These are phyloP conservation scores for Lotmaria passim DNA, from an alignment of 208 protist species.

Conservation along the genomic window DNA sequence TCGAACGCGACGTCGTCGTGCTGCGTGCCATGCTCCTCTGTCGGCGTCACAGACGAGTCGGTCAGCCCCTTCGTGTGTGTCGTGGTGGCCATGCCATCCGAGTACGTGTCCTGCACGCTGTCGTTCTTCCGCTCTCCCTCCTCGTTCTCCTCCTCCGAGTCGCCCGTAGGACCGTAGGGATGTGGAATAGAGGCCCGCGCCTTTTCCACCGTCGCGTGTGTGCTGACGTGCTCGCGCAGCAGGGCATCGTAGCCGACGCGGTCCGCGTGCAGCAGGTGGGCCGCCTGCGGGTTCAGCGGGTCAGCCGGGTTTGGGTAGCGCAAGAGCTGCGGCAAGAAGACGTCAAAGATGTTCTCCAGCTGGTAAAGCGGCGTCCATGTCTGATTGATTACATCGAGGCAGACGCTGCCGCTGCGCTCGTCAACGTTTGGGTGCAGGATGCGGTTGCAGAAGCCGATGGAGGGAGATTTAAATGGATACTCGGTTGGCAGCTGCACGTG, in stretches of 20 bases:
- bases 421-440: constrained; percentile 99
- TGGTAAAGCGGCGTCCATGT: constrained; percentile 99
- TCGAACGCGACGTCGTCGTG: constrained; percentile 17
- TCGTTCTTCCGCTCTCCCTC: constrained; percentile 12
- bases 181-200: constrained; percentile 51
- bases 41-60: constrained; percentile 33
- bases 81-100: constrained; percentile 14
- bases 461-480: constrained; percentile 99
- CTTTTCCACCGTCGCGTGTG: constrained; percentile 62
- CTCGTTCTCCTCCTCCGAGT: constrained; percentile 19
- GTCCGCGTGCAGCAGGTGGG: constrained; percentile 91
- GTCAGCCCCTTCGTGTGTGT: constrained; percentile 19
- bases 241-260: constrained; percentile 74
- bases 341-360: constrained; percentile 93
- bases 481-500: constrained; percentile 95
- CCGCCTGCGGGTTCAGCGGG: constrained; percentile 97
- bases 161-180: constrained; percentile 34
- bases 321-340: constrained; percentile 98
- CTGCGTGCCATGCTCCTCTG: constrained; percentile 24
- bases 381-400: constrained; percentile 99
- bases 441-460: constrained; percentile 98
- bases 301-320: constrained; percentile 98
- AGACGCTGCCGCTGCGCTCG: constrained; percentile 97
- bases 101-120: constrained; percentile 15
- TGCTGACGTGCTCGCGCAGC: constrained; percentile 73